Base-by-base conservation (phyloP, 1,284 basidiomycete species). In the Jaminaea rosea region DNA sequence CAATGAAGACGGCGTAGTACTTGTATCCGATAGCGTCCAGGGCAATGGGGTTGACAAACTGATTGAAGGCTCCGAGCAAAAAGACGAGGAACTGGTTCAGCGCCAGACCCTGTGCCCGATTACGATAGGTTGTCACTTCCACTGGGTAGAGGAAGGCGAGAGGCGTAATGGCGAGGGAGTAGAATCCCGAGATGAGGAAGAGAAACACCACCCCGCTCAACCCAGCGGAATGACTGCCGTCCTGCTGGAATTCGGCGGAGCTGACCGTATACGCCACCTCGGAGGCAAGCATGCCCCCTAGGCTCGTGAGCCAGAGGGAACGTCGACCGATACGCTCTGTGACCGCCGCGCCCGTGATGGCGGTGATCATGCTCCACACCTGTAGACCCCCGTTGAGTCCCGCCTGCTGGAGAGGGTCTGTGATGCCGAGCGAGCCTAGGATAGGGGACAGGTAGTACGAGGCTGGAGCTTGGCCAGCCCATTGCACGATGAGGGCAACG, bases 371-470 rank as follows among this genome's bases (percentile, higher is more conserved):
- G 39, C 24, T 42, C 17, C 19, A 42, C 17, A 24, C 39, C 17
- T 17, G 17, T 13, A 42, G 17, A 11, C 23, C 13, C n/a, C 24
- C 27, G 21, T 46, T 46, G 44, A 46, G 17, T 13, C 10, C 15
- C n/a, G 26, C 44, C 26, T 46, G 44, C 44, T 46, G n/a, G 11
- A 24, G 26, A 10, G 44, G 15, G 27, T 21, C 21, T 26, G 26
- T 27, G 15, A 46, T 21, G 27, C 44, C 44, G 10, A 46, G 3
- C 15, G 26, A 27, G 4, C 24, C 44, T 7, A 46, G 44, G 17
- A 46, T 29, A 26, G 21, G n/a, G 13, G 44, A 23, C 26, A 46
- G 44, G 44, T 27, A 46, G 44, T 46, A 46, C 8, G 44, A 17
- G 24, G 28, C 15, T 10, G 28, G 13, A 15, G 26, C 44, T 7